A percentile compares a stretch with the other conserved stretches of the same genome.
These are phyloP conservation scores for Asclepias syriaca DNA, from an alignment of 257 asterid species.

Conservation along the genomic window DNA sequence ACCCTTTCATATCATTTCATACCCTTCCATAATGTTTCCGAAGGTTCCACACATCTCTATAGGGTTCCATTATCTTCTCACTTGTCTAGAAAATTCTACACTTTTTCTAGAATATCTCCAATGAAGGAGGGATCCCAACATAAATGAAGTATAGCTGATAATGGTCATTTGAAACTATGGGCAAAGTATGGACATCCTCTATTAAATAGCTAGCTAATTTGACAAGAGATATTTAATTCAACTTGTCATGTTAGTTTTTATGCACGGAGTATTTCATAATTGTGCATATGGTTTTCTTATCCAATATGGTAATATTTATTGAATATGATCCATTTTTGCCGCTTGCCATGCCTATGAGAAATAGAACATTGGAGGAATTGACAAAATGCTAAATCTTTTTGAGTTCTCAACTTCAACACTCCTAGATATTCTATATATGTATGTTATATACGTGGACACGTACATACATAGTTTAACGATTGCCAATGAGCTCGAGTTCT, in stretches of 20 bases:
- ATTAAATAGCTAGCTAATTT: background rate
- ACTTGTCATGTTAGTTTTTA: background rate
- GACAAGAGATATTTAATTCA: background rate
- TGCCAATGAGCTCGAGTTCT: background rate
- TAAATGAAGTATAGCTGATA: background rate
- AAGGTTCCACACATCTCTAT: too few species aligned
- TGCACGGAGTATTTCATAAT: background rate
- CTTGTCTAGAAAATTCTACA: too few species aligned
- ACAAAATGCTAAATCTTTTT: background rate
- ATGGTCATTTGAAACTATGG: background rate
- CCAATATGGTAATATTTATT: background rate
- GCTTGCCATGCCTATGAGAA: background rate
- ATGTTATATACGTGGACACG: too few species aligned
- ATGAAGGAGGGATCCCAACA: too few species aligned
- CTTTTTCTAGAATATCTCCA: too few species aligned
- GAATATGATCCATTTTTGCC: background rate
- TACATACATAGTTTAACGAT: background rate
- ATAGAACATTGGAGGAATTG: background rate
- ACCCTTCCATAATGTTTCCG: too few species aligned
- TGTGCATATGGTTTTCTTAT: background rate
- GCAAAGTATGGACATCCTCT: background rate
- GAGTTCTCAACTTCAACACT: background rate
- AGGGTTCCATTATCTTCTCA: too few species aligned
- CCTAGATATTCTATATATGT: background rate
- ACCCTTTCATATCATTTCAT: too few species aligned